phyloP scores from a whole-genome alignment of 78 protist genomes.

The Dictyostelium brefeldianum region DNA sequence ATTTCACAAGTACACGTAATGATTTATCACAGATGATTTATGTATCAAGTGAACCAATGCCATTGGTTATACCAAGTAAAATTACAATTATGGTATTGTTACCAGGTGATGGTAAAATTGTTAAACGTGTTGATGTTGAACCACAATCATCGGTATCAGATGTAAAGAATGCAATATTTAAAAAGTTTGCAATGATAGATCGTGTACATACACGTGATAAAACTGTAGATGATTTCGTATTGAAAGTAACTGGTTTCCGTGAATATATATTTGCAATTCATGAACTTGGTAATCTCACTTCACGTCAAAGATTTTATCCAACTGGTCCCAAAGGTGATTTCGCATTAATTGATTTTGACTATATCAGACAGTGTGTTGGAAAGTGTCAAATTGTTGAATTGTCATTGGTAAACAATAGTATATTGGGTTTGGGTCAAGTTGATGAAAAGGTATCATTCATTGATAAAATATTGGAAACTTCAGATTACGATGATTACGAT shows the following conservation, averaged over 20 bases:
- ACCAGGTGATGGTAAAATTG: constrained; percentile 38
- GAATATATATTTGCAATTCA: constrained; percentile 30
- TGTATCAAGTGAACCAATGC: constrained; percentile 53
- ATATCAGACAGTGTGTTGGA: constrained; percentile 59
- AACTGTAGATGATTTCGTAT: constrained; percentile 34
- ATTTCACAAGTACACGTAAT: constrained; percentile 12
- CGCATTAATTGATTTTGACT: constrained; percentile 44
- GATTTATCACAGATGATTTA: constrained; percentile 50
- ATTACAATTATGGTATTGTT: constrained; percentile 24
- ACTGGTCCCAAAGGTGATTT: constrained; percentile 58
- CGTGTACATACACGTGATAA: constrained; percentile 18
- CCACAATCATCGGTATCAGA: constrained; percentile 47
- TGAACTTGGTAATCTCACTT: constrained; percentile 20
- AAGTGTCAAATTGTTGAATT: constrained; percentile 31
- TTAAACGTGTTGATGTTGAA: constrained; percentile 21
- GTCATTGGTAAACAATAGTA: constrained; percentile 17
- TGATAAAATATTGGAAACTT: constrained; percentile 64
- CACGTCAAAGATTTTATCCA: constrained; percentile 25
- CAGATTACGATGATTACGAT: constrained; percentile 62
- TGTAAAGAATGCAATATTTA: constrained; percentile 4
- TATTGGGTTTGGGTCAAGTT: not conserved
- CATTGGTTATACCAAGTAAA: constrained; percentile 39
- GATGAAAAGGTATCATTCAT: constrained; percentile 34
- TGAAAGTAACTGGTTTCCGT: constrained; percentile 72
- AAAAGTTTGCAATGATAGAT: constrained; percentile 71